Conservation (phyloP, 2,329 filamentous ascomycete species). For the Neobulgaria alba region DNA sequence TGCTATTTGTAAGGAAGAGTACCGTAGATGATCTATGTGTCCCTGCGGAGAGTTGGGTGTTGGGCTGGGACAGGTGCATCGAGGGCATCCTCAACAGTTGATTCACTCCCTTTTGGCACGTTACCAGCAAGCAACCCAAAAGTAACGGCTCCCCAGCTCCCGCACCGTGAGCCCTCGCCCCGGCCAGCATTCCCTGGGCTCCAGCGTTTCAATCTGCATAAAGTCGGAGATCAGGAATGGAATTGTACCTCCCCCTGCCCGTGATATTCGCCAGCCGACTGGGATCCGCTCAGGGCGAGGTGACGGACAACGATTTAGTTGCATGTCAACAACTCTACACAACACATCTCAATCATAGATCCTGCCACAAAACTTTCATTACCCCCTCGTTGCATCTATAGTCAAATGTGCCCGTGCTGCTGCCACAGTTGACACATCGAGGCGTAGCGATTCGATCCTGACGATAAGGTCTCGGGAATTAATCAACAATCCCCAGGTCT, state of each 20-base stretch:
- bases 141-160: neutral
- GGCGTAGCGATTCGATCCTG: neutral
- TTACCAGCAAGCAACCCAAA: neutral
- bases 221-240: conserved; percentile 20
- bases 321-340: conserved; percentile 16
- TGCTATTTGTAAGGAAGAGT: too few species aligned
- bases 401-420: conserved; percentile 4
- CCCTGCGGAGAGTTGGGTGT: neutral
- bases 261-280: too few species aligned
- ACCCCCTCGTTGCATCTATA: conserved; percentile 6
- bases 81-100: neutral
- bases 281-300: too few species aligned
- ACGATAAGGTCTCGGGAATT: neutral
- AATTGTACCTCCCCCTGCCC: too few species aligned
- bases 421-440: neutral
- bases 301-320: too few species aligned
- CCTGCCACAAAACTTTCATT: neutral
- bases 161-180: neutral
- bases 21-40: too few species aligned
- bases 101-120: neutral
- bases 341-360: conserved; percentile 5
- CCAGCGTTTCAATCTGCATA: conserved; percentile 19
- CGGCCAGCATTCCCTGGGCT: conserved; percentile 4
- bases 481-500: too few species aligned
- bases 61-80: neutral